phyloP scores from a whole-genome alignment of 371 early-diverging fungal genomes.

The Dichotomocladium elegans region DNA sequence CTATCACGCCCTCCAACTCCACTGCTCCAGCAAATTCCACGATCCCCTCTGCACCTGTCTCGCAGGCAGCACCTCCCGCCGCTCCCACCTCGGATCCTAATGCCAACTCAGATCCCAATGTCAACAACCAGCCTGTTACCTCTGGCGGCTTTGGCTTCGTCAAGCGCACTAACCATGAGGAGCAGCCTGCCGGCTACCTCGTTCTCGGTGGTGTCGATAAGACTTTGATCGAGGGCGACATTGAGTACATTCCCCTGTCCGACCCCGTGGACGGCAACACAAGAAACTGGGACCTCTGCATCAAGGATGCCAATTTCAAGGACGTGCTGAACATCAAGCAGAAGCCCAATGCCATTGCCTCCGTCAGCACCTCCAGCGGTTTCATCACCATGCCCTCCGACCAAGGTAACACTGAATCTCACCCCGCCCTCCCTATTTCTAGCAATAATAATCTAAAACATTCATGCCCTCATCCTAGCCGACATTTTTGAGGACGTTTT shows the following conservation, averaged over 20 bases:
- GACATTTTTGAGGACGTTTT: conserved; percentile 36
- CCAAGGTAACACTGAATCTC: conserved; percentile 41
- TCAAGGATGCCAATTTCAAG: conserved; percentile 32
- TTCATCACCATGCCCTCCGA: conserved; percentile 40
- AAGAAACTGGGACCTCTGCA: conserved; percentile 42
- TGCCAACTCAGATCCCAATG: background rate
- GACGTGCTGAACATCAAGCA: conserved; percentile 24
- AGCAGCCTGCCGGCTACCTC: conserved; percentile 39
- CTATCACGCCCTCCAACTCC: background rate
- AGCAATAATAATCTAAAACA: no score
- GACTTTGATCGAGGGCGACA: conserved; percentile 31
- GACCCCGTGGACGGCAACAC: conserved; percentile 16
- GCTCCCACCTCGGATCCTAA: no score
- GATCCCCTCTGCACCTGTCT: no score
- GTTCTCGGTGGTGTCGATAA: conserved; percentile 43
- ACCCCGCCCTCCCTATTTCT: no score
- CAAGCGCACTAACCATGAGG: conserved; percentile 28
- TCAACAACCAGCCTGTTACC: conserved; percentile 7
- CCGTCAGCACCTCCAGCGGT: conserved; percentile 32
- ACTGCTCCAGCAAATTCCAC: no score
- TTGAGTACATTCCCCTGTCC: conserved; percentile 26
- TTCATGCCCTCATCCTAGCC: no score
- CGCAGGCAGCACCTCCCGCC: background rate
- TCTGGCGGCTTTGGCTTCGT: conserved; percentile 27
- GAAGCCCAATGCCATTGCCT: conserved; percentile 28